Evolutionary conservation across 1,284 basidiomycete species (phyloP).

Genomic region (Naganishia liquefaciens): DNA sequence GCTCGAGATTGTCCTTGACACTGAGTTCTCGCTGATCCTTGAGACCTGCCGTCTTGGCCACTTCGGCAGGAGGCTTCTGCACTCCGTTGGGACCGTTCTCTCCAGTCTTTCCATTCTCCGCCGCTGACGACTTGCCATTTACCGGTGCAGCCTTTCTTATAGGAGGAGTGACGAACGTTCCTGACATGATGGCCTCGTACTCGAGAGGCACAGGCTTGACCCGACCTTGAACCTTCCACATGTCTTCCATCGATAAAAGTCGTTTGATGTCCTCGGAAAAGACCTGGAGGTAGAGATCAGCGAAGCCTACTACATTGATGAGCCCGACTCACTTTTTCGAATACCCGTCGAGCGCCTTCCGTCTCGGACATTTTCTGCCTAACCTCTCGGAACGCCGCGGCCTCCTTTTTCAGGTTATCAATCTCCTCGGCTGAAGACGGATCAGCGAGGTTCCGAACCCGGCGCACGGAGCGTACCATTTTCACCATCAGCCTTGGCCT

Average conservation of each 20-base stretch:
- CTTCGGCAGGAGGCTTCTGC: constrained; percentile 34
- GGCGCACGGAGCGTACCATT: constrained; percentile 60
- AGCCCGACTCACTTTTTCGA: constrained; percentile 70
- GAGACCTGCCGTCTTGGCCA: constrained; percentile 54
- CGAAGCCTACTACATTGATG: neutral
- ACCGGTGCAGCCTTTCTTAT: constrained; percentile 36
- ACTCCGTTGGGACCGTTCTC: constrained; percentile 27
- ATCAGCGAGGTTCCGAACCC: neutral
- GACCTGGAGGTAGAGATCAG: constrained; percentile 61
- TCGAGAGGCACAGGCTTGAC: constrained; percentile 80
- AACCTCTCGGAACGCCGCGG: constrained; percentile 79
- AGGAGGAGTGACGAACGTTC: constrained; percentile 59
- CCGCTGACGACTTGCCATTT: constrained; percentile 36
- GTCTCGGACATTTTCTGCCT: constrained; percentile 58
- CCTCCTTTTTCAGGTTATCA: constrained; percentile 82
- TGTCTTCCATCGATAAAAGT: constrained; percentile 90
- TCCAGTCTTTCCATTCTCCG: constrained; percentile 30
- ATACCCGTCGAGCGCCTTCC: constrained; percentile 70
- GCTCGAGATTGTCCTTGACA: constrained; percentile 73
- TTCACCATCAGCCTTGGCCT: constrained; percentile 66
- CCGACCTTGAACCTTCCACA: constrained; percentile 80
- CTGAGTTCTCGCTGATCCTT: constrained; percentile 78
- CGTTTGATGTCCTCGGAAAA: constrained; percentile 86
- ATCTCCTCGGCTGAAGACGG: constrained; percentile 76
- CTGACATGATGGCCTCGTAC: constrained; percentile 69